phyloP scores from a whole-genome alignment of 495 filamentous ascomycete genomes.

The Hypoxylon cercidicola region DNA sequence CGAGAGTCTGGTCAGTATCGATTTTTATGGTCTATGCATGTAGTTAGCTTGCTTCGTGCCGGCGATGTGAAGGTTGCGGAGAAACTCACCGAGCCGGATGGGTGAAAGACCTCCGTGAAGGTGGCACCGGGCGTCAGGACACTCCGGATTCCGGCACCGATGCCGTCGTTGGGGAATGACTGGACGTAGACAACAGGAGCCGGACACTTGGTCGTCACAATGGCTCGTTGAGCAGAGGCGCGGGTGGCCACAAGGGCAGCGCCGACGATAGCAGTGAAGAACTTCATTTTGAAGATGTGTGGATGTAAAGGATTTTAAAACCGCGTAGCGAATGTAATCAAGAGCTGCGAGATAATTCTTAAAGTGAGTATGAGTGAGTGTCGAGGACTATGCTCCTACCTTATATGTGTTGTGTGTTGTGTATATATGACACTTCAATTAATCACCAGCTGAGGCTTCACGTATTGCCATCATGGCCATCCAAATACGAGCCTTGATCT shows the following conservation, averaged over 20 bases:
- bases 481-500: constrained; percentile 42
- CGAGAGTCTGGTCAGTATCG: constrained; percentile 47
- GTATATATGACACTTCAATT: constrained; percentile 3
- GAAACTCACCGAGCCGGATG: constrained; percentile 42
- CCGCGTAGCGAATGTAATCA: constrained; percentile 4
- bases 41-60: constrained; percentile 18
- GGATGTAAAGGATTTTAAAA: neutral
- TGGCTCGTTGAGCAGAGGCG: constrained; percentile 40
- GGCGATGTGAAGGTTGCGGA: neutral
- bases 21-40: constrained; percentile 49
- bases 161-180: constrained; percentile 45
- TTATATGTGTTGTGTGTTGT: neutral
- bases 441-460: too few species aligned
- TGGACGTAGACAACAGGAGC: constrained; percentile 39
- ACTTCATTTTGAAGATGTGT: constrained; percentile 33
- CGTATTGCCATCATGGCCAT: constrained; percentile 19
- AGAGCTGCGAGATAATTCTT: constrained; percentile 10
- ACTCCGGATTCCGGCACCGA: constrained; percentile 31
- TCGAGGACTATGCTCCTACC: neutral
- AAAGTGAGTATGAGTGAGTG: neutral
- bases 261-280: constrained; percentile 29
- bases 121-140: constrained; percentile 29
- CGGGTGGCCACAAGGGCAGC: constrained; percentile 37
- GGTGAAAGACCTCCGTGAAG: constrained; percentile 41
- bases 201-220: constrained; percentile 43